Percentiles rank a stretch among this genome's conserved stretches.
These are phyloP conservation scores for Crepidotus sp. DNA, from an alignment of 1,284 basidiomycete species.

Conservation along the genomic window DNA sequence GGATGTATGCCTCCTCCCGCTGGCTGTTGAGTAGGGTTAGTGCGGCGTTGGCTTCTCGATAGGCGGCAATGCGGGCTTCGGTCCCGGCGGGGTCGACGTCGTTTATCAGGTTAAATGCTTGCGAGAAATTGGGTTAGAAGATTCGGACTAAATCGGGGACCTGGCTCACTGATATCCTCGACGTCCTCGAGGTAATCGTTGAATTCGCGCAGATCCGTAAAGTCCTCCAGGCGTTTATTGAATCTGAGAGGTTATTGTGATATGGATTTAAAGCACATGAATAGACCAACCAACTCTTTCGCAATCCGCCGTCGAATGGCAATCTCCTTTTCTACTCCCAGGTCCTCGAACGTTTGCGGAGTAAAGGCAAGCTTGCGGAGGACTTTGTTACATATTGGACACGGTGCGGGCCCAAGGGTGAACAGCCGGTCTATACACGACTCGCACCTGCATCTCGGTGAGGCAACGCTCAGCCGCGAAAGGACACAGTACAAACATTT, in stretches of 20 bases:
- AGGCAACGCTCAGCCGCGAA: conserved; percentile 1
- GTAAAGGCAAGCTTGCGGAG: conserved; percentile 90
- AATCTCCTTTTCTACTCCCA: conserved; percentile 95
- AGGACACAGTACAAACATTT: conserved; percentile 58
- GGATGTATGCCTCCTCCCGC: conserved; percentile 66
- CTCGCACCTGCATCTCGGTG: conserved; percentile 68
- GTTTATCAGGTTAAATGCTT: conserved; percentile 94
- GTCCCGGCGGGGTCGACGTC: conserved; percentile 81
- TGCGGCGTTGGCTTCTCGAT: conserved; percentile 73
- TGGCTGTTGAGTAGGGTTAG: conserved; percentile 74
- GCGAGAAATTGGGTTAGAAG: too few relatives aligned
- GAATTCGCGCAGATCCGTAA: conserved; percentile 73
- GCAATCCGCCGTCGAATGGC: conserved; percentile 79
- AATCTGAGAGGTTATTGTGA: conserved; percentile 50
- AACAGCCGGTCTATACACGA: conserved; percentile 96
- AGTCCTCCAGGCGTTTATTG: conserved; percentile 91
- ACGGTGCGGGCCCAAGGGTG: conserved; percentile 92
- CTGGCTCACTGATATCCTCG: conserved; percentile 85
- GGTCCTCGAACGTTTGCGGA: conserved; percentile 95
- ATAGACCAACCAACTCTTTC: conserved; percentile 55
- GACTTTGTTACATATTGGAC: conserved; percentile 88
- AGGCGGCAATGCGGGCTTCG: conserved; percentile 74
- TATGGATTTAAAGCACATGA: not conserved
- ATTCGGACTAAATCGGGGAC: too few relatives aligned
- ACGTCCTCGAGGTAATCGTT: conserved; percentile 97